These are phyloP conservation scores for Picea glauca DNA, from an alignment of 75 land plant genomes.

Conservation along the genomic window DNA sequence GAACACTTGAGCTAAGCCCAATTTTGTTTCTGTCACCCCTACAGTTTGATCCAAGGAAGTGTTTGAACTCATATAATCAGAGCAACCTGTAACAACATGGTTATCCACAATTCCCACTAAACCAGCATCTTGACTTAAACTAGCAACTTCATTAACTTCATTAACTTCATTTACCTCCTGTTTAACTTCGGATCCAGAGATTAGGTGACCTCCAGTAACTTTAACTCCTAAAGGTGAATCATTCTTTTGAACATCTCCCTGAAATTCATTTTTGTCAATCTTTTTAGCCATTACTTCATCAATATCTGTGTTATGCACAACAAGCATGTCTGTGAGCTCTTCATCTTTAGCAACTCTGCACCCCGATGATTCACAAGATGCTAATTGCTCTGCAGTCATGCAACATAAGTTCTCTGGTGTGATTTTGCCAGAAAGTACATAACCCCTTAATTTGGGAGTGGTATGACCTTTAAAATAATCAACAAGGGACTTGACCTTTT, in stretches of 20 bases:
- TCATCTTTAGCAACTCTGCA: not conserved
- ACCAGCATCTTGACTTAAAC: not conserved
- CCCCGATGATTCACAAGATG: not conserved
- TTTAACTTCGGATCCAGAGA: not conserved
- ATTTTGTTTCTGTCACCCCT: not conserved
- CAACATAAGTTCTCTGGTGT: not conserved
- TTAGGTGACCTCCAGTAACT: not conserved
- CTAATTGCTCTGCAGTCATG: slow-evolving; percentile 2
- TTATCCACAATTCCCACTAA: slow-evolving; percentile 4
- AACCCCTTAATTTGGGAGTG: not conserved
- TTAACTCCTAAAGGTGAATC: not conserved
- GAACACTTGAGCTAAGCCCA: slow-evolving; percentile 15
- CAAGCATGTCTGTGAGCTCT: not conserved
- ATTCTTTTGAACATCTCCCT: not conserved
- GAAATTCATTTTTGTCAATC: not conserved
- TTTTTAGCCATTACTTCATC: not conserved
- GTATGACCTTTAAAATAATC: not conserved
- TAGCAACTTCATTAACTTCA: not conserved
- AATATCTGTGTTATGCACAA: no score
- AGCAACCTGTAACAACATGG: not conserved
- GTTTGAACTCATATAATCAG: not conserved
- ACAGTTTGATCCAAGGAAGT: not conserved
- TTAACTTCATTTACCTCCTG: not conserved
- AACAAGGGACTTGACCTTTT: not conserved
- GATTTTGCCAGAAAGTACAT: not conserved